Percentiles rank a stretch among this genome's conserved stretches.
Conservation (phyloP, 2,329 filamentous ascomycete genomes). For the Xylariaceae sp. region DNA sequence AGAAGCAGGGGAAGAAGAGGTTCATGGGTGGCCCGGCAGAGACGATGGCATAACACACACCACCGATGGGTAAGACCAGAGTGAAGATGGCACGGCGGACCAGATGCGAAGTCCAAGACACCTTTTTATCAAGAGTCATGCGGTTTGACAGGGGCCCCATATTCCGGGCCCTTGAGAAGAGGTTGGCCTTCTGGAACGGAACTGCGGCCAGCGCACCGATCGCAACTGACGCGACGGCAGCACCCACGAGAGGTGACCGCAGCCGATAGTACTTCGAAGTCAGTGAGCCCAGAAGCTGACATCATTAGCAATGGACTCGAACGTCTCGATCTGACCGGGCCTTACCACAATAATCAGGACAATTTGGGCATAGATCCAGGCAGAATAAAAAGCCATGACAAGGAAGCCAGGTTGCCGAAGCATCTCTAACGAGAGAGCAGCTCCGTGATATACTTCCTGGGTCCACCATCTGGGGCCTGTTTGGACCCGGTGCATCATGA, state of each 20-base stretch:
- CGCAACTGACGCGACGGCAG: conserved; percentile 57
- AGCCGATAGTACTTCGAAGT: conserved; percentile 60
- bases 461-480: conserved; percentile 71
- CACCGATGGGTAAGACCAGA: conserved; percentile 57
- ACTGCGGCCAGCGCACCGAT: conserved; percentile 63
- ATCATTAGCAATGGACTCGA: conserved; percentile 1
- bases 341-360: conserved; percentile 58
- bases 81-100: conserved; percentile 62
- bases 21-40: conserved; percentile 55
- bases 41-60: conserved; percentile 59
- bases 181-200: conserved; percentile 64
- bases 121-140: conserved; percentile 55
- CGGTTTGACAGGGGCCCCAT: conserved; percentile 54
- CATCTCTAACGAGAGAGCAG: conserved; percentile 62
- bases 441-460: conserved; percentile 65
- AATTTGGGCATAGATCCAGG: conserved; percentile 72
- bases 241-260: conserved; percentile 56
- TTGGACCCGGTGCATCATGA: conserved; percentile 67
- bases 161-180: conserved; percentile 59
- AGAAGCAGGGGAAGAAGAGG: conserved; percentile 56
- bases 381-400: conserved; percentile 64
- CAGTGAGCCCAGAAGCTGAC: conserved; percentile 58
- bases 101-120: conserved; percentile 66
- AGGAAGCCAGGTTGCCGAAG: conserved; percentile 65
- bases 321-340: background rate